phyloP scores from a whole-genome alignment of 441 rosid species.

The Bocquillonia castaneifolia region DNA sequence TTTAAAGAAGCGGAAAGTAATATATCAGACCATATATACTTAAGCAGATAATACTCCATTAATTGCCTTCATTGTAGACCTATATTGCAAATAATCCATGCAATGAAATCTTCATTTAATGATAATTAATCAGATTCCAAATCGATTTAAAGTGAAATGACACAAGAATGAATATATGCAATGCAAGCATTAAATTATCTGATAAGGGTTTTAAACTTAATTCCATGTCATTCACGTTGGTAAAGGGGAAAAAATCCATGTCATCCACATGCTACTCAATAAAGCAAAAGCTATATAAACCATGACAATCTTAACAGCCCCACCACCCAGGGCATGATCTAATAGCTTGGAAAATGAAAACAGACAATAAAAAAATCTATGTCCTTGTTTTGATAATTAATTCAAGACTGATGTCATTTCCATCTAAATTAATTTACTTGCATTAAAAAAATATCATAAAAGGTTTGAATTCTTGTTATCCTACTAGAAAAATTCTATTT shows the following conservation, averaged over 20 bases:
- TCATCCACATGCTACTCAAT: constrained; percentile 16
- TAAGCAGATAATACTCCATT: background rate
- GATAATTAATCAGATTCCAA: background rate
- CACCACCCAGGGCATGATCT: background rate
- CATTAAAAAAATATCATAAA: background rate
- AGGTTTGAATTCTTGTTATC: background rate
- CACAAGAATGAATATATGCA: background rate
- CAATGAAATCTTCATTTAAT: background rate
- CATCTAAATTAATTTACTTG: background rate
- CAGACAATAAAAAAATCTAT: background rate
- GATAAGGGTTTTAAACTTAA: background rate
- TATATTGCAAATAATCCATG: background rate
- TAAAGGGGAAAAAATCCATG: too few species aligned
- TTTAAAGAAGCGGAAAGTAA: background rate
- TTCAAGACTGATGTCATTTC: background rate
- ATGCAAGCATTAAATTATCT: background rate
- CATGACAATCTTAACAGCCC: background rate
- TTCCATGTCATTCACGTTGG: background rate
- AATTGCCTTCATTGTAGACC: background rate
- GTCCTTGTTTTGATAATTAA: background rate
- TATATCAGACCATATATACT: background rate
- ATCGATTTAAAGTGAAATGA: background rate
- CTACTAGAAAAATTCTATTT: background rate
- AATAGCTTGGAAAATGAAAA: background rate
- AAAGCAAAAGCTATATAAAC: background rate